Percentiles rank a stretch among this genome's conserved stretches.
phyloP scores from a whole-genome alignment of 164 flowering plant species.

The Piper longum region DNA sequence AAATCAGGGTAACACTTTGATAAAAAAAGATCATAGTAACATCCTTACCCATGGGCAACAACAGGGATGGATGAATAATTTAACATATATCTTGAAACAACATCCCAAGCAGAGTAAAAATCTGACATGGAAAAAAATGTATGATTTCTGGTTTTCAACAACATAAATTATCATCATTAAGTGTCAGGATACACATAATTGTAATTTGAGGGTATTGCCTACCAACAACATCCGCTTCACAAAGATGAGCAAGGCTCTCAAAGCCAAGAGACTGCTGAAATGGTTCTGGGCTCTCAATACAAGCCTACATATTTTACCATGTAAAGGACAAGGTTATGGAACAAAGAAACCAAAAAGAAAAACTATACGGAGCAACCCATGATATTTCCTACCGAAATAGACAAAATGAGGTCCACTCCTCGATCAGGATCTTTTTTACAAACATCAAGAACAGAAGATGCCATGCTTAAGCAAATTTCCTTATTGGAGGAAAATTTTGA shows the following conservation, averaged over 20 bases:
- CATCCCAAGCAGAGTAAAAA: conserved; percentile 96
- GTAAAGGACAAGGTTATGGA: not conserved
- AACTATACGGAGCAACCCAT: conserved; percentile 2
- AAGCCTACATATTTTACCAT: conserved; percentile 35
- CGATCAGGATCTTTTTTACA: conserved; percentile 83
- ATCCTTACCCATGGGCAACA: conserved; percentile 54
- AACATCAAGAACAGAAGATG: conserved; percentile 77
- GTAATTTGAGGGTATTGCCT: conserved; percentile 7
- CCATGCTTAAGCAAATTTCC: conserved; percentile 53
- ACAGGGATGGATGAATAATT: conserved; percentile 31
- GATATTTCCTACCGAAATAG: conserved; percentile 55
- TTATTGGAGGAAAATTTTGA: conserved; percentile 30
- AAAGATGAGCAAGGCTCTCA: conserved; percentile 78
- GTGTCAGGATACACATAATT: not conserved
- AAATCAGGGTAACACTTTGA: not conserved
- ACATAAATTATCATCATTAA: not conserved
- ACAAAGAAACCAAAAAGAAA: conserved; percentile 2
- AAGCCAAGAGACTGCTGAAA: conserved; percentile 65
- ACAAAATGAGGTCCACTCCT: conserved; percentile 93
- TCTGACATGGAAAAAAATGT: conserved; percentile 29
- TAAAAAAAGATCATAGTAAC: not conserved
- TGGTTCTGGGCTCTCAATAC: conserved; percentile 68
- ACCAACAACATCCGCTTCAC: conserved; percentile 98
- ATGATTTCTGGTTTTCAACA: not conserved
- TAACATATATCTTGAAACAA: conserved; percentile 39